phyloP scores from a whole-genome alignment of 768 basidiomycete species.

The Cyclocybe cylindracea region DNA sequence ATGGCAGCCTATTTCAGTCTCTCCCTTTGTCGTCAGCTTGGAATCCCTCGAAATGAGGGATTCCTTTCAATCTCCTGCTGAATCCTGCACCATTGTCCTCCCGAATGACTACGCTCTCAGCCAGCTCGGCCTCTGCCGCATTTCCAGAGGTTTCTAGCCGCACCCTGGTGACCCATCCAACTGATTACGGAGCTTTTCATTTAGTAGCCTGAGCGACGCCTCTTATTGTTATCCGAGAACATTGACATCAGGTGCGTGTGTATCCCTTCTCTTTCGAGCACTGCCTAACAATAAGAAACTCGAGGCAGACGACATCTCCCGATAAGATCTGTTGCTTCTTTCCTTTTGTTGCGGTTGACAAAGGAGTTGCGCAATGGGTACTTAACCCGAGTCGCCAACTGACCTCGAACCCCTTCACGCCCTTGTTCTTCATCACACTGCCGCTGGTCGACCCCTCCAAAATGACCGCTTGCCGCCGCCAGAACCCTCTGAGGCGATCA shows the following conservation, averaged over 20 bases:
- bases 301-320: constrained; percentile 22
- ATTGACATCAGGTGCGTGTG: constrained; percentile 27
- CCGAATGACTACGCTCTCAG: neutral
- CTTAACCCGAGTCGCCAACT: constrained; percentile 24
- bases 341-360: constrained; percentile 38
- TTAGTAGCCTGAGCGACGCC: constrained; percentile 15
- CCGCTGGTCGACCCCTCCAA: constrained; percentile 2
- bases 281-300: constrained; percentile 34
- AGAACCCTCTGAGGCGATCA: constrained; percentile 14
- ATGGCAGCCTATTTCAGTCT: constrained; percentile 18
- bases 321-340: constrained; percentile 32
- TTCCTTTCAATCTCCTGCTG: neutral
- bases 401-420: constrained; percentile 13
- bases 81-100: neutral
- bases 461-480: constrained; percentile 15
- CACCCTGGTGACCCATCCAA: constrained; percentile 1
- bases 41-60: constrained; percentile 19
- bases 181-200: neutral
- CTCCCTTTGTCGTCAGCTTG: constrained; percentile 29
- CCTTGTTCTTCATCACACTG: constrained; percentile 7
- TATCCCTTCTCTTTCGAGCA: constrained; percentile 19
- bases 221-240: constrained; percentile 24
- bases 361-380: constrained; percentile 27
- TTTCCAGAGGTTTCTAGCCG: neutral
- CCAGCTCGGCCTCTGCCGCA: constrained; percentile 19